Evolutionary conservation across 345 rosid genomes (phyloP).

Genomic region (Eucalyptus tenuipes): DNA sequence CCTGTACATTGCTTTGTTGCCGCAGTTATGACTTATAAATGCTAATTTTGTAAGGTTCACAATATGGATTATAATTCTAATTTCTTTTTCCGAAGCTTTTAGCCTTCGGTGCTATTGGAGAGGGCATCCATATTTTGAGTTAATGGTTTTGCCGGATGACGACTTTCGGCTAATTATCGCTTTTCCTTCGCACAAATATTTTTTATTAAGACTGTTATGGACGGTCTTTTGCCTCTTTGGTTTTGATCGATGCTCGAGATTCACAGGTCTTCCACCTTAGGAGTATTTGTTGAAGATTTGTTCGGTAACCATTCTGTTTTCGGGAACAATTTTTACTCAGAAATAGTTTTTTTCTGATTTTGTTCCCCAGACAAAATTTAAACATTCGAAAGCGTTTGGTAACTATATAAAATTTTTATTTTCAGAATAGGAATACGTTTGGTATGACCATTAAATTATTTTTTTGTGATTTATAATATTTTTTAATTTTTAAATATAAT

Average conservation of each 20-base stretch:
- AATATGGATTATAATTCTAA: background rate
- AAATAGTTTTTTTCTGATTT: accelerated
- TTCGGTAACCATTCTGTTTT: accelerated
- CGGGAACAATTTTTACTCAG: accelerated
- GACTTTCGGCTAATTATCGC: background rate
- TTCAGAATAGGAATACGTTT: accelerated
- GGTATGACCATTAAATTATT: accelerated
- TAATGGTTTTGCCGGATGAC: background rate
- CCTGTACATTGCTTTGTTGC: background rate
- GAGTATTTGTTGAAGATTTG: too few species aligned
- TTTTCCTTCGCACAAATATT: background rate
- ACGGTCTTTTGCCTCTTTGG: background rate
- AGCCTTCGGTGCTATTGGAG: background rate
- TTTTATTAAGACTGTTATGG: background rate
- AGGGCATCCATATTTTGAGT: background rate
- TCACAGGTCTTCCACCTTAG: background rate
- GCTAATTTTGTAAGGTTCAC: background rate
- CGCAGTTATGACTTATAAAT: background rate
- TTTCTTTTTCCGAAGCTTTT: background rate
- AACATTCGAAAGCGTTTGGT: accelerated
- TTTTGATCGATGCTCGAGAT: background rate
- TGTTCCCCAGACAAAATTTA: accelerated
- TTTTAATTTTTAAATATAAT: too few species aligned
- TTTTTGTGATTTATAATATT: accelerated
- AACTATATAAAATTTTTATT: accelerated